Percentiles rank a stretch among this genome's conserved stretches.
Evolutionary conservation across 2,329 filamentous ascomycete genomes (phyloP).

Genomic region (Apiospora sp.): DNA sequence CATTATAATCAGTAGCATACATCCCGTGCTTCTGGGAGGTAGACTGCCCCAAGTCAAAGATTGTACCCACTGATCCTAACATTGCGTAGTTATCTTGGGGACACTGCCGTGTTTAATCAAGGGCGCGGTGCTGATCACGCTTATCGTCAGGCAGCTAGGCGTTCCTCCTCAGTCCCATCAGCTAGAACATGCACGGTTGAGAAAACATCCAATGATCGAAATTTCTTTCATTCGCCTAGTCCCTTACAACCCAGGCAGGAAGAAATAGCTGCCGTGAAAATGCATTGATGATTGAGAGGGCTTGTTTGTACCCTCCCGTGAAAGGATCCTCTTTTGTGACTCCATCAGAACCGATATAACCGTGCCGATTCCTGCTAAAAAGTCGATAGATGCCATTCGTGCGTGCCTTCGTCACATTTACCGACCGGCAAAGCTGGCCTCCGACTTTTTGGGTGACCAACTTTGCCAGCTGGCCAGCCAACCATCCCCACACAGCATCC

Average conservation of each 20-base stretch:
- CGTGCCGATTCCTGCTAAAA: conserved; percentile 22
- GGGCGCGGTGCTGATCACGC: neutral
- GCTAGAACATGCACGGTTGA: conserved; percentile 8
- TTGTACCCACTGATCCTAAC: neutral
- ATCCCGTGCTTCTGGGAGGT: neutral
- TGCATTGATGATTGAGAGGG: conserved; percentile 53
- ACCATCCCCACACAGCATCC: conserved; percentile 29
- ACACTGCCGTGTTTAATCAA: neutral
- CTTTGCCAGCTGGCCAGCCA: conserved; percentile 25
- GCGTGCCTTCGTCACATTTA: conserved; percentile 29
- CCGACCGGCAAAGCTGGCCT: conserved; percentile 11
- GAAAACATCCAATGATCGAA: neutral
- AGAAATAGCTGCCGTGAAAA: conserved; percentile 55
- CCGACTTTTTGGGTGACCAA: conserved; percentile 19
- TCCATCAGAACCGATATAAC: conserved; percentile 33
- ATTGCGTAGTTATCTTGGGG: neutral
- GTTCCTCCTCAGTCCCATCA: neutral
- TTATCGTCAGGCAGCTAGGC: neutral
- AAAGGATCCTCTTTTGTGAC: conserved; percentile 45
- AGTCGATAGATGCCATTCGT: conserved; percentile 19
- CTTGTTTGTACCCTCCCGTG: conserved; percentile 25
- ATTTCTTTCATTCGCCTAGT: conserved; percentile 58
- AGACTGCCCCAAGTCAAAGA: neutral
- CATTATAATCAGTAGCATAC: neutral
- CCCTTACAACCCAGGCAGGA: conserved; percentile 58